Percentiles rank a stretch among this genome's conserved stretches.
These are phyloP conservation scores for Saturnispora mendoncae DNA, from an alignment of 805 yeast species.

Conservation along the genomic window DNA sequence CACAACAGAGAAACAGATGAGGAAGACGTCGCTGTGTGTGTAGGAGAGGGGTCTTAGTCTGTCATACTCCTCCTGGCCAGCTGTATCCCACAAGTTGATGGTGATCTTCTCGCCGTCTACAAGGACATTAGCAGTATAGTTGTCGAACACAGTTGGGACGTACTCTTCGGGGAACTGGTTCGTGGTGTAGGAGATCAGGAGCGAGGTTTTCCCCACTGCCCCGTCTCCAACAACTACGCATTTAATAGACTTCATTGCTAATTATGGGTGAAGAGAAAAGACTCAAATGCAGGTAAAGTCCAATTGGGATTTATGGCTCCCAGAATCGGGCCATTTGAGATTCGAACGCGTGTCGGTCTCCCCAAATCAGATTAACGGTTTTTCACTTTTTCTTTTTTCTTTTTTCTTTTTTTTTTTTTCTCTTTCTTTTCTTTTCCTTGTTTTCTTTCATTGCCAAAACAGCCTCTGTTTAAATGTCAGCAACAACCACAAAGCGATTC, in stretches of 20 bases:
- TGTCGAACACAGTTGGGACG: conserved; percentile 91
- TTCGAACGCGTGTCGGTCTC: no score
- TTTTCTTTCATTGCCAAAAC: not conserved
- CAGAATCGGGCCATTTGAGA: no score
- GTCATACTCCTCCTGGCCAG: conserved; percentile 91
- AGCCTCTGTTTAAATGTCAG: no score
- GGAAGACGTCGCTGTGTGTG: conserved; percentile 85
- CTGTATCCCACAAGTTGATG: conserved; percentile 91
- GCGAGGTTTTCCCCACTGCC: conserved; percentile 91
- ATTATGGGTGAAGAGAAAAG: not conserved
- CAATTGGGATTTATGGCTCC: no score
- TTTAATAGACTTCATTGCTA: conserved; percentile 69
- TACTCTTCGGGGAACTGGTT: conserved; percentile 90
- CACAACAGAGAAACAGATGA: conserved; percentile 78
- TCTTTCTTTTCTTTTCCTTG: not conserved
- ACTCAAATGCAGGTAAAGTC: no score
- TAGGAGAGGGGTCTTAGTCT: conserved; percentile 81
- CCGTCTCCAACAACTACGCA: conserved; percentile 95
- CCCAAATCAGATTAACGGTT: no score
- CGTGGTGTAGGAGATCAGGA: conserved; percentile 81
- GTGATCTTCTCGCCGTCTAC: conserved; percentile 75
- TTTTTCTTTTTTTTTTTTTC: no score
- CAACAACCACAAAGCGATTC: no score
- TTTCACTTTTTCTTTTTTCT: no score
- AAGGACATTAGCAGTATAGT: conserved; percentile 80